Evolutionary conservation across 2,329 filamentous ascomycete genomes (phyloP), one percentile per base, ranked within the genome.

Genomic region (Cladosporium sp.): DNA sequence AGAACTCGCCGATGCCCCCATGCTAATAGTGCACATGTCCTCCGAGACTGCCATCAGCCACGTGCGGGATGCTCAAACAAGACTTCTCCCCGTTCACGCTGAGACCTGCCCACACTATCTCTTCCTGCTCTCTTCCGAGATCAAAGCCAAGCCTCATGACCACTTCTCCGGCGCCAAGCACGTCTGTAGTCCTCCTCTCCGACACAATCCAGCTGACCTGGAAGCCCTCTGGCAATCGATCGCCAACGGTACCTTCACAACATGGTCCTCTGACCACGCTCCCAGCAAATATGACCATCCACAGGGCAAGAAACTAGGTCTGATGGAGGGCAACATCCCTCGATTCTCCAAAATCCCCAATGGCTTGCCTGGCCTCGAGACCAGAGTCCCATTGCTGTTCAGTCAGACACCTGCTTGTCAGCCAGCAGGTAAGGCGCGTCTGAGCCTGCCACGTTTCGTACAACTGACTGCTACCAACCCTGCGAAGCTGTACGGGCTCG

Each of bases 1-100:
- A 0, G 79, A 82, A 66, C 73, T 86, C 10, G 80, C 81, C 4
- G 80, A 85, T 67, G 79, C 80, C 0, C 84, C 84, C 0, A 83
- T 86, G 57, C 72, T 86, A 44, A 79, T 86, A 35, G 84, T 86
- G 46, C 84, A 85, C 70, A 80, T 85, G 73, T 81, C 78, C 6
- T 82, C 80, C 12, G 72, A 74, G 50, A 69, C 72, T 4, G 75
- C 76, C 0, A 69, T 75, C n/a, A 57, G 62, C 29, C 76, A 78
- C 68, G 75, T 78, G 18, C 70, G 74, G 29, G 71, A 75, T 50
- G 76, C 76, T 7, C 76, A 78, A 66, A 73, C 71, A 10, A 67
- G 75, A 44, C 66, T 77, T 8, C 67, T 78, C 10, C 76, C 76
- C 8, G 72, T 78, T 23, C 74, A 77, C 64, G 76, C 74, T 12